Evolutionary conservation across 352 stramenopile species (phyloP), one percentile per base, ranked within the genome.

Genomic region (Hyaloperonospora arabidopsidis): DNA sequence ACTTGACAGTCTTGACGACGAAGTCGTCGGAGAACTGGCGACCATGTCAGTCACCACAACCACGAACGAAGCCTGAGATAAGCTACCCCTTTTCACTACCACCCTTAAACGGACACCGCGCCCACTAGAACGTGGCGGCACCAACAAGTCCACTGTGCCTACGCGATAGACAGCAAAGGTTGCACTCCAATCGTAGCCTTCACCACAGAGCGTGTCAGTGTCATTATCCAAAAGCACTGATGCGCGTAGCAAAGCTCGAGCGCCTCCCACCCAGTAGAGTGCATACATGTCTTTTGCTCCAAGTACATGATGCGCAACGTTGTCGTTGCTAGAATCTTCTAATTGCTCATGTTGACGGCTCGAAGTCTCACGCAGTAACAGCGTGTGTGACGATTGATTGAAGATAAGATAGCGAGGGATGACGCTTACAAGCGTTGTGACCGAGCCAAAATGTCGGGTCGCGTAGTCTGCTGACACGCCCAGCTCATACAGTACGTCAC

Each of bases 381-480:
- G 45, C 1, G 83, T 93, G 59, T 86, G 61, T 5, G 67, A 54
- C 22, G 80, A 77, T 41, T 65, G 71, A 36, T 93, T 93, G 10
- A 89, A 54, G 1, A 93, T 43, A 22, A 93, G 44, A 48, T 92
- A 93, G 15, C 84, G 77, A 21, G 84, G 84, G 45, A 89, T 88
- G 35, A 93, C 68, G 49, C 79, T 93, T 39, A 93, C 76, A 25
- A 93, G 68, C 7, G 81, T 93, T 46, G 84, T 92, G 34, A 93
- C 72, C 0, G 81, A 86, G 8, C 84, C 77, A 41, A 93, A 93
- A 59, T 93, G 81, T 1, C 78, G 67, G 7, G 81, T 93, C 10
- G 79, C 68, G 45, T 90, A 90, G 59, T 93, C 84, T 13, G 79
- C 76, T 11, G 83, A 90, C 3, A 91, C 73, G 10, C 83, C 83